These are phyloP conservation scores for Exophiala oligosperma DNA, from an alignment of 2,329 filamentous ascomycete species.

Conservation along the genomic window DNA sequence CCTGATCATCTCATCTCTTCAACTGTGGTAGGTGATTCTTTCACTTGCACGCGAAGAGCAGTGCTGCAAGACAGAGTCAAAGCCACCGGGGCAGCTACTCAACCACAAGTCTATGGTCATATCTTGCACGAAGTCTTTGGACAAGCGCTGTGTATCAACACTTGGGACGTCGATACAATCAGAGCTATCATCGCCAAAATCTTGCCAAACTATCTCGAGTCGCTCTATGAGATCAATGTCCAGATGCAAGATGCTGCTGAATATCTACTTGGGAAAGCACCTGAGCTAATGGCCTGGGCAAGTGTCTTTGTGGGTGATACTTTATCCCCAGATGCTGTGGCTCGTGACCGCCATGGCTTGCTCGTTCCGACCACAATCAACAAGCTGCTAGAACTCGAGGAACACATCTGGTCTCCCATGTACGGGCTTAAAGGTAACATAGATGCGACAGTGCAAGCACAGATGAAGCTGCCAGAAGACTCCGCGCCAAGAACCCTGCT, in stretches of 20 bases:
- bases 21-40: slow-evolving; percentile 94
- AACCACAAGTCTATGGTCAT: slow-evolving; percentile 85
- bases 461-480: slow-evolving; percentile 69
- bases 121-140: slow-evolving; percentile 96
- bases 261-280: slow-evolving; percentile 79
- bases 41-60: slow-evolving; percentile 84
- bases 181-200: slow-evolving; percentile 65
- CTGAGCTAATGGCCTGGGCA: slow-evolving; percentile 80
- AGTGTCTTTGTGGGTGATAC: slow-evolving; percentile 71
- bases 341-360: slow-evolving; percentile 76
- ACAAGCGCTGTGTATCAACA: slow-evolving; percentile 77
- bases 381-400: slow-evolving; percentile 93
- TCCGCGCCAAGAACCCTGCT: slow-evolving; percentile 64
- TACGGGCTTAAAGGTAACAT: slow-evolving; percentile 98
- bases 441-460: slow-evolving; percentile 90
- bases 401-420: slow-evolving; percentile 97
- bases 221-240: slow-evolving; percentile 83
- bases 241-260: slow-evolving; percentile 71
- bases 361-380: slow-evolving; percentile 81
- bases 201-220: slow-evolving; percentile 78
- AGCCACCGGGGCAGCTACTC: slow-evolving; percentile 75
- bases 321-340: slow-evolving; percentile 69
- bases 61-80: slow-evolving; percentile 95
- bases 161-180: slow-evolving; percentile 73
- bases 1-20: slow-evolving; percentile 94